phyloP scores from a whole-genome alignment of 176 grass and related monocot species.

The Musa itinerans region DNA sequence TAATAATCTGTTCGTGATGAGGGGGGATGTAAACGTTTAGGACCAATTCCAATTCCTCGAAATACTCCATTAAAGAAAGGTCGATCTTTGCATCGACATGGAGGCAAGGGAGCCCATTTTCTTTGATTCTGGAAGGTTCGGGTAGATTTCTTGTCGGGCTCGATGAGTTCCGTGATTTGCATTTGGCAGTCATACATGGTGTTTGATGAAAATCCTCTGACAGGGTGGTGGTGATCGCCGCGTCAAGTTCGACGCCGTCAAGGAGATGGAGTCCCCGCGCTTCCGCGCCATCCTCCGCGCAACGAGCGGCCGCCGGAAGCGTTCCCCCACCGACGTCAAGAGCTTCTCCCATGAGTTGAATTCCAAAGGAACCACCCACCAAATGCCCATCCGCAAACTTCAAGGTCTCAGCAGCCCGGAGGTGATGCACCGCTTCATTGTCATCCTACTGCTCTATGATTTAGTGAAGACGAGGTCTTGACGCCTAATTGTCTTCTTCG shows the following conservation, averaged over 20 bases:
- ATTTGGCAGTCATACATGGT: neutral
- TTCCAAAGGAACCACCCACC: conserved; percentile 14
- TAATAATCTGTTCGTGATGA: neutral
- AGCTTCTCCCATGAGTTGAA: conserved; percentile 92
- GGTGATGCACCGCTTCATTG: conserved; percentile 19
- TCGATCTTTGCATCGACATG: neutral
- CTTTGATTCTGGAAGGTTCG: neutral
- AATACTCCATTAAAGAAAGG: neutral
- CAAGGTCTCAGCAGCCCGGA: conserved; percentile 27
- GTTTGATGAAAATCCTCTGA: conserved; percentile 6
- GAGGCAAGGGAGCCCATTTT: conserved; percentile 1
- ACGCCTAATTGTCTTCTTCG: neutral
- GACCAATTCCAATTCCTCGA: neutral
- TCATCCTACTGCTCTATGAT: neutral
- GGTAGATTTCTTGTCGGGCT: neutral
- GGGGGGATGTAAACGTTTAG: neutral
- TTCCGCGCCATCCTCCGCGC: conserved; percentile 75
- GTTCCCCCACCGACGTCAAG: conserved; percentile 51
- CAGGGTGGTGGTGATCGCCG: conserved; percentile 2
- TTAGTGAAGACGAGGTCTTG: neutral
- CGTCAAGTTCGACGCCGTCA: conserved; percentile 29
- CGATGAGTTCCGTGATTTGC: neutral
- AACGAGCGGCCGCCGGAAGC: conserved; percentile 79
- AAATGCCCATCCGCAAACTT: conserved; percentile 42
- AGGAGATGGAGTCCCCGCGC: conserved; percentile 82